Conservation (phyloP, 371 early-diverging fungal species). For the Mucor irregularis region DNA sequence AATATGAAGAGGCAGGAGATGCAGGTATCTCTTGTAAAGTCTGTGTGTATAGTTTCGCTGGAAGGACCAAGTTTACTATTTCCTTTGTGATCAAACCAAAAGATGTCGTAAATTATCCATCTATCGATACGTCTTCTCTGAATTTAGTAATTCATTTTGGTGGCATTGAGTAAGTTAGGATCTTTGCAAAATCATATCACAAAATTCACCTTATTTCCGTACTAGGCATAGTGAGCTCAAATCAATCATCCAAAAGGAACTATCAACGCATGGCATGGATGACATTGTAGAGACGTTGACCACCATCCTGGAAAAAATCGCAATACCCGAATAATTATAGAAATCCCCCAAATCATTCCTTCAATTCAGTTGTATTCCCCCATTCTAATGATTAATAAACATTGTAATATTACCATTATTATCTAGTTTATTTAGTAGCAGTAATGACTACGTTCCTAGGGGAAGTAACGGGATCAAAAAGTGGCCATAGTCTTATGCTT, state of each 20-base stretch:
- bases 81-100: conserved; percentile 1
- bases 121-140: neutral
- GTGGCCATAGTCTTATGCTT: conserved; percentile 45
- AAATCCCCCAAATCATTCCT: too few relatives aligned
- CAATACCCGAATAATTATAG: conserved; percentile 7
- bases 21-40: conserved; percentile 1
- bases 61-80: conserved; percentile 4
- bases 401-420: too few relatives aligned
- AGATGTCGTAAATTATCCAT: neutral
- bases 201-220: neutral
- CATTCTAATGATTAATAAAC: too few relatives aligned
- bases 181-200: neutral
- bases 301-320: conserved; percentile 5
- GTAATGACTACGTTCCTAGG: conserved; percentile 50
- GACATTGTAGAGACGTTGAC: neutral
- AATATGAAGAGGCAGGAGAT: conserved; percentile 2
- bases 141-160: neutral
- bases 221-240: neutral
- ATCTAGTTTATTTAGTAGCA: conserved; percentile 33
- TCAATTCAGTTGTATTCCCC: too few relatives aligned
- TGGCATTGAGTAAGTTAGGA: neutral
- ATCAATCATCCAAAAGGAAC: neutral
- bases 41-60: neutral
- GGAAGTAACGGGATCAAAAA: conserved; percentile 44
- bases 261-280: neutral